Evolutionary conservation across 2,329 filamentous ascomycete genomes (phyloP), one percentile per base, ranked within the genome.

Genomic region (Aureobasidium lini): DNA sequence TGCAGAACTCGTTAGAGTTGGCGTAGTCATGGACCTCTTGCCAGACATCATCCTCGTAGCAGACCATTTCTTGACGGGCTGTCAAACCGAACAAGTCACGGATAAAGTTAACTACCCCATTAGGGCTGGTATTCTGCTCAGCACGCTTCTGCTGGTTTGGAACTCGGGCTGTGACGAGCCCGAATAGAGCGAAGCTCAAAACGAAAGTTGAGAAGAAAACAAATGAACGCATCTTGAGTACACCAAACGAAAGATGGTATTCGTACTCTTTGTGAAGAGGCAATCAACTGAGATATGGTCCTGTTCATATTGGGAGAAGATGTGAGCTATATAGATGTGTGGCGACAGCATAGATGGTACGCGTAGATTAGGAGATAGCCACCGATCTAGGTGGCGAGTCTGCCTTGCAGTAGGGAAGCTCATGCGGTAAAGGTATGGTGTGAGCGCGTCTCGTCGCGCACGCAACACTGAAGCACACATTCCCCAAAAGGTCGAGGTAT

Each of bases 351-450:
- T 32, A 3, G 16, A 44, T 39, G 15, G 11, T 16, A 57, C 37
- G 16, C 43, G 18, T 29, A 57, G 11, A 56, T 28, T n/a, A 23
- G 16, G 10, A n/a, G 18, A 40, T 46, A 37, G 52, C 9, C 13
- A 43, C 47, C 32, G 48, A 36, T 29, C 13, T 37, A 32, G 37
- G 60, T 49, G 57, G 59, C 61, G 54, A 43, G 48, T 58, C 48
- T 68, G 60, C 68, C 68, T 69, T 70, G 67, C 68, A 67, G 66
- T 64, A 61, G 63, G 15, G 9, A 60, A 64, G 64, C 64, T 63
- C 53, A 48, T 48, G 53, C 43, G 44, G 42, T 31, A 48, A 28
- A 49, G 47, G 32, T n/a, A 49, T 49, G 47, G 32, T 28, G 36
- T 43, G 18, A 47, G 47, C 48, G 48, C 40, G 48, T 50, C 29